Base-by-base conservation (phyloP, 306 rosid genomes). In the Calophaca sinica region DNA sequence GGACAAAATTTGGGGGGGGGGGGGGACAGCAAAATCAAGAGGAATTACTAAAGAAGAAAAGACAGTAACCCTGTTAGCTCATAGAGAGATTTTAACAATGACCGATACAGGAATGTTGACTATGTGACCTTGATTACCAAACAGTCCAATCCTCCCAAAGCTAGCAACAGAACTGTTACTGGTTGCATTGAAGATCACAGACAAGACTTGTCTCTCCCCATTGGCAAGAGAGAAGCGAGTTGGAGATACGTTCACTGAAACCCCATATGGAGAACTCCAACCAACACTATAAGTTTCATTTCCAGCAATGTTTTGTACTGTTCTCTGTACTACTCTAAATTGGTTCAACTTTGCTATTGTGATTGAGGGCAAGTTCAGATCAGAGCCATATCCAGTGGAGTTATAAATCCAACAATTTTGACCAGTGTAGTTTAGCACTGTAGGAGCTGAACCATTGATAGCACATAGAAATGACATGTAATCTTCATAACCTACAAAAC, bases 291-390 rank as follows among this genome's bases (percentile, higher is more conserved):
- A 94, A 42, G 85, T 81, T 73, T 92, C 99, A 41, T 88, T 88
- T 58, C 79, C 91, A 41, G 84, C 97, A 29, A 92, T 54, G 72
- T 90, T 96, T 35, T 63, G 85, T 51, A 92, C 59, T 12, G 89
- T 75, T 85, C 99, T 87, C 35, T 76, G 88, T 3, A 96, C 86
- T 7, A 81, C 70, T 80, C 87, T 84, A 11, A 93, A 86, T 76
- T 89, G 88, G 87, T 92, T 84, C 36, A 96, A 81, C 76, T 59
- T 86, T 53, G 98, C 93, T 54, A 96, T 80, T 49, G 96, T 85
- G 82, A 96, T 89, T 55, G 99, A 96, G 7, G 99, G 99, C 75
- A 96, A 50, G 91, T 96, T 96, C 87, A 92, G 83, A 83, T 92
- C 98, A 78, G 88, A 79, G 53, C 92, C 92, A 45, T 49, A 54